phyloP scores from a whole-genome alignment of 805 yeast species.

The Yarrowia sp. region DNA sequence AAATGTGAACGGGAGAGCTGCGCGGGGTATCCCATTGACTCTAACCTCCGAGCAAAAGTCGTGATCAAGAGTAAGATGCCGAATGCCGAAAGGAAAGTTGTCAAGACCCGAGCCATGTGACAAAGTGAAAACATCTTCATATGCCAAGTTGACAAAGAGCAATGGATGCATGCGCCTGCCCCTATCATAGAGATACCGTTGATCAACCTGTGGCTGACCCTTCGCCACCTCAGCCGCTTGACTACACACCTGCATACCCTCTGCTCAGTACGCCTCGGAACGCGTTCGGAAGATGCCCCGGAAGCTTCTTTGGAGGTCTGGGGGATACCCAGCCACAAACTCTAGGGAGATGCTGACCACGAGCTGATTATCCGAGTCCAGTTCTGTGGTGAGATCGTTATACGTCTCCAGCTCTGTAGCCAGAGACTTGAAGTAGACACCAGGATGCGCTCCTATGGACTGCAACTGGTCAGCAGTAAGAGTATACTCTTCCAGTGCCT shows the following conservation, averaged over 20 bases:
- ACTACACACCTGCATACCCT: no score
- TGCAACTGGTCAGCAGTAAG: not conserved
- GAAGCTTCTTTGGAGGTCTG: not conserved
- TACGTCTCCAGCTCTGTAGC: not conserved
- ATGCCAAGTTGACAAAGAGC: no score
- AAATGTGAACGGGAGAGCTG: not conserved
- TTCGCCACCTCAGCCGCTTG: no score
- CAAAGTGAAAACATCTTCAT: no score
- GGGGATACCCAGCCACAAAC: not conserved
- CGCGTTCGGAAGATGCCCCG: not conserved
- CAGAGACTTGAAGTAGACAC: not conserved
- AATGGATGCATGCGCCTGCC: no score
- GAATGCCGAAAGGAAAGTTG: no score
- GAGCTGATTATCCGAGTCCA: not conserved
- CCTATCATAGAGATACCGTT: no score
- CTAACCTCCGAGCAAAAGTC: not conserved
- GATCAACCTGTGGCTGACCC: no score
- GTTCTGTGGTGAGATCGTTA: not conserved
- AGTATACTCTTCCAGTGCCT: not conserved
- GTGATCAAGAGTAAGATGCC: no score
- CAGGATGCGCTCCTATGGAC: not conserved
- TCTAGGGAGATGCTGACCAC: not conserved
- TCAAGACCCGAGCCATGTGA: no score
- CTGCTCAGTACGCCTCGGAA: no score
- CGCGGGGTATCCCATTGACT: not conserved